Evolutionary conservation across 805 yeast genomes (phyloP).

Genomic region (Suhomyces prunicola): DNA sequence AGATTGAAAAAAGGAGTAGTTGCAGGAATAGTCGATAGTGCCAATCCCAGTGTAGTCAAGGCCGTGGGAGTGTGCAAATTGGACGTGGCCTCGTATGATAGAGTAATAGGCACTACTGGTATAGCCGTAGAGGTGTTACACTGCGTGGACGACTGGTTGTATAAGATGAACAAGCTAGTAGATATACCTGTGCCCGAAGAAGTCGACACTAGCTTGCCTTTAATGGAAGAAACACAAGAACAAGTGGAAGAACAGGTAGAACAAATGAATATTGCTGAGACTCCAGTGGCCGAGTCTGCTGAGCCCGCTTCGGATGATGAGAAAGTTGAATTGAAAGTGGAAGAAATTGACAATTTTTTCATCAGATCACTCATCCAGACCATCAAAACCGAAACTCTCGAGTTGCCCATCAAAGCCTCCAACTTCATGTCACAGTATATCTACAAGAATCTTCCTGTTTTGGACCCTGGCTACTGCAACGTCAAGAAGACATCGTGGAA

Average conservation of each 20-base stretch:
- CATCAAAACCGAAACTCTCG: slow-evolving; percentile 52
- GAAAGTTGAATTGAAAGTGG: slow-evolving; percentile 41
- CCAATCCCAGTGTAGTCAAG: slow-evolving; percentile 57
- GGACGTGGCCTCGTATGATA: slow-evolving; percentile 42
- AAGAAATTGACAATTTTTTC: slow-evolving; percentile 75
- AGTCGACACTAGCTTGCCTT: slow-evolving; percentile 39
- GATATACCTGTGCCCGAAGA: slow-evolving; percentile 30
- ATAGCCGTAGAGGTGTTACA: slow-evolving; percentile 77
- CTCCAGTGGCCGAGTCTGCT: slow-evolving; percentile 1
- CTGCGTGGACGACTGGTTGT: slow-evolving; percentile 62
- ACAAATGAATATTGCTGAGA: slow-evolving; percentile 7
- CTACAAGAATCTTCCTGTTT: slow-evolving; percentile 68
- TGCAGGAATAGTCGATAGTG: slow-evolving; percentile 68
- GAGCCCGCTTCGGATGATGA: not conserved
- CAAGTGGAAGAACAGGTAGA: slow-evolving; percentile 12
- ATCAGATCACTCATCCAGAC: slow-evolving; percentile 68
- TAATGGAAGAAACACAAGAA: slow-evolving; percentile 20
- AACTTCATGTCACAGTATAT: slow-evolving; percentile 70
- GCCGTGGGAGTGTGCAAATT: slow-evolving; percentile 68
- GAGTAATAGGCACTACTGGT: slow-evolving; percentile 66
- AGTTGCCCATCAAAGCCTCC: slow-evolving; percentile 69
- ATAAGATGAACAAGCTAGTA: slow-evolving; percentile 45
- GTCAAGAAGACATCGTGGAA: slow-evolving; percentile 86
- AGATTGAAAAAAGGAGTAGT: slow-evolving; percentile 49
- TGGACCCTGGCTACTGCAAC: slow-evolving; percentile 51